Evolutionary conservation across 805 yeast genomes (phyloP), one percentile per base, ranked within the genome.

Genomic region (Metschnikowia arizonensis): DNA sequence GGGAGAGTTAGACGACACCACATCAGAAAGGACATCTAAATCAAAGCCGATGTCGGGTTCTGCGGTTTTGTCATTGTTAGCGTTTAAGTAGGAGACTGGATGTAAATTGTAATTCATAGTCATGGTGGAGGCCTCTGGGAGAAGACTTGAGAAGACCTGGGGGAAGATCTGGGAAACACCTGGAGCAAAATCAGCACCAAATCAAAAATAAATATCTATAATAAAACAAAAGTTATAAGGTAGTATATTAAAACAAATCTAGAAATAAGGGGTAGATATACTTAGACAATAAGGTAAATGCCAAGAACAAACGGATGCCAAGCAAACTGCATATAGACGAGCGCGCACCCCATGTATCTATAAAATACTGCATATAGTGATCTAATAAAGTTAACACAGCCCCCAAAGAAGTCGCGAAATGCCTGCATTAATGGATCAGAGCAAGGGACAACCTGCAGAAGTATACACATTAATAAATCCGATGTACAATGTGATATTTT

Each of bases 21-120:
- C 50, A 18, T 47, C 50, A 6, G 68, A 60, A 11, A 55, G 57
- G 10, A 56, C 58, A 44, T 64, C 66, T 31, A 60, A 42, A 33
- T 63, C 68, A 18, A 62, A 56, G 33, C 62, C 63, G 40, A 61
- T 45, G 39, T 61, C 66, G 18, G 60, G 53, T 31, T 55, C 63
- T 25, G 50, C 49, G 39, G 50, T 44, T 43, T 53, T 52, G 28
- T 60, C 62, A 33, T 52, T 26, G 23, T 61, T 50, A 29, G 75
- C 74, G 57, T 71, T 71, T 35, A 71, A 62, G 48, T 71, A 71
- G 24, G 74, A 60, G 25, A 71, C 65, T n/a, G 76, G 76, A 51
- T 71, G 76, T 40, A 70, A 56, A 52, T 69, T 71, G 54, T 68
- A 71, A 49, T 68, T 69, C 69, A 68, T 65, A 15, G 50, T 42